phyloP scores from a whole-genome alignment of 1,139 yeast genomes.

The Taphrina flavorubra region DNA sequence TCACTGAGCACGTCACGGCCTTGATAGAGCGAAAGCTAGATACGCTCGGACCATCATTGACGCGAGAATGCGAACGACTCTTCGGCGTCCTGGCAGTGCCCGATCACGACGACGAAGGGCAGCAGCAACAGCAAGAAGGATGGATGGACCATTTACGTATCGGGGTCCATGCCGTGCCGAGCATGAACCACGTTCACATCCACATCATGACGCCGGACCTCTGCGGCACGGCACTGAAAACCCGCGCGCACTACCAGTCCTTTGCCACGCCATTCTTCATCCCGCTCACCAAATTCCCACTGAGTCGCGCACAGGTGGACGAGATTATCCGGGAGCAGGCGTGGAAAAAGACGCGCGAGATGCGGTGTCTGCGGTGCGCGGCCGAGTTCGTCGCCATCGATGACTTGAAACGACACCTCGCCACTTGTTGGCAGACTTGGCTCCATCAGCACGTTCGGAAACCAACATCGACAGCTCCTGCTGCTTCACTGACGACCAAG shows the following conservation, averaged over 20 bases:
- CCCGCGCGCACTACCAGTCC: slow-evolving; percentile 72
- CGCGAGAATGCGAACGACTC: slow-evolving; percentile 57
- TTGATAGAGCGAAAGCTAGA: not conserved
- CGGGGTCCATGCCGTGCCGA: slow-evolving; percentile 76
- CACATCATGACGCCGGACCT: slow-evolving; percentile 75
- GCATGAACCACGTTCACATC: slow-evolving; percentile 70
- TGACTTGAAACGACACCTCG: slow-evolving; percentile 7
- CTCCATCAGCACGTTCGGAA: not conserved
- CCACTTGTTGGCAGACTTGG: slow-evolving; percentile 16
- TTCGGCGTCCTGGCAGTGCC: slow-evolving; percentile 53
- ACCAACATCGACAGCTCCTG: not conserved
- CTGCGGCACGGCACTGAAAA: slow-evolving; percentile 61
- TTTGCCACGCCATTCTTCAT: slow-evolving; percentile 72
- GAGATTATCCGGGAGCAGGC: not conserved
- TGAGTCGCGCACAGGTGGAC: not conserved
- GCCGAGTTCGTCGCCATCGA: not conserved
- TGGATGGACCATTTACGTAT: slow-evolving; percentile 55
- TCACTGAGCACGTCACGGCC: slow-evolving; percentile 50
- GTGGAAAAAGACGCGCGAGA: slow-evolving; percentile 15
- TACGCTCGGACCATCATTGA: not conserved
- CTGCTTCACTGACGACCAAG: not conserved
- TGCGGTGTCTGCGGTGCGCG: slow-evolving; percentile 11
- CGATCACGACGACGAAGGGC: too few species aligned
- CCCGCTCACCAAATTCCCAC: slow-evolving; percentile 54
- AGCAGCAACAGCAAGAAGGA: too few species aligned